Evolutionary conservation across 352 stramenopile genomes (phyloP).

Genomic region (Pythium dissotocum): DNA sequence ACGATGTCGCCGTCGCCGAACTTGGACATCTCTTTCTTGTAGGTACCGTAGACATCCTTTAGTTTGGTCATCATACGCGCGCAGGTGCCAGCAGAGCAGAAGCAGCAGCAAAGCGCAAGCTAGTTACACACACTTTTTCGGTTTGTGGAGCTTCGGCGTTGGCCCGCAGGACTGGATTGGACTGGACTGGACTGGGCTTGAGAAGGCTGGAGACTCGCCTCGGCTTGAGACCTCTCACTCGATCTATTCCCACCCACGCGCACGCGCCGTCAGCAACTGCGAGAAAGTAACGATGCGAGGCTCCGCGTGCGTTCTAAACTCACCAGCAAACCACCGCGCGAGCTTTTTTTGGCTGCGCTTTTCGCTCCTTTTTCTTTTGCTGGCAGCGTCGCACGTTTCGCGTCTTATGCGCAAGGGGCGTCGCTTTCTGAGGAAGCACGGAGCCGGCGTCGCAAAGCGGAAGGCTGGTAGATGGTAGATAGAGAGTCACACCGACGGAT

Average conservation of each 20-base stretch:
- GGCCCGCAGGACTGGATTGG: neutral
- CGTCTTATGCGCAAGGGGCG: conserved; percentile 3
- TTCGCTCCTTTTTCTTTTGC: neutral
- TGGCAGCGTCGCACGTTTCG: neutral
- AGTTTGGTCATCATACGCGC: conserved; percentile 53
- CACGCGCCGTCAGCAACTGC: neutral
- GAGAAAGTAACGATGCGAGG: neutral
- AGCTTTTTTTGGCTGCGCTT: neutral
- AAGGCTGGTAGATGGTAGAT: neutral
- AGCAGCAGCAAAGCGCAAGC: conserved; percentile 24
- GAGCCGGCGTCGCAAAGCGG: neutral
- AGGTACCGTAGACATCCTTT: conserved; percentile 77
- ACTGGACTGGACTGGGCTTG: neutral
- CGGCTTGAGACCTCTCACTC: neutral
- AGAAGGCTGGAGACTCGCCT: neutral
- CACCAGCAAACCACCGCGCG: neutral
- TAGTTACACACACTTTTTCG: conserved; percentile 29
- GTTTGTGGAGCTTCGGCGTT: conserved; percentile 3
- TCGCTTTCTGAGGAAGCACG: neutral
- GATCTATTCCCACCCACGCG: neutral
- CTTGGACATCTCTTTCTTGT: conserved; percentile 83
- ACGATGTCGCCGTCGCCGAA: conserved; percentile 73
- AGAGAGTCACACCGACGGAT: neutral
- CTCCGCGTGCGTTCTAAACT: neutral
- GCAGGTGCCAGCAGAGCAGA: conserved; percentile 39